Conservation (phyloP, 805 yeast genomes). For the Starmerella kuoi region DNA sequence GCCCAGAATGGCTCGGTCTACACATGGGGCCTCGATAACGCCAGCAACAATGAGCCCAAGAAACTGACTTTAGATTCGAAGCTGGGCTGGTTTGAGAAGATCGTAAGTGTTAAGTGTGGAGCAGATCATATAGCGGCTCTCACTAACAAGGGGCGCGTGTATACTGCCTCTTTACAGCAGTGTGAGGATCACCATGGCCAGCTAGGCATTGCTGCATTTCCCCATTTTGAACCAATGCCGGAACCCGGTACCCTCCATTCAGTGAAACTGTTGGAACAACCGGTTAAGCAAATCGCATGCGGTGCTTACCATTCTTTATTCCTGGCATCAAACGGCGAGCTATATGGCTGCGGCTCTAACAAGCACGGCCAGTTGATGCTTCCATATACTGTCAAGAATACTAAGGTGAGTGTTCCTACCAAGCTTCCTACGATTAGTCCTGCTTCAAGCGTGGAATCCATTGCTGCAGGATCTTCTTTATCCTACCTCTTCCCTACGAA, state of each 20-base stretch:
- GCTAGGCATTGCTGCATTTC: conserved; percentile 62
- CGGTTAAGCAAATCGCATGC: conserved; percentile 49
- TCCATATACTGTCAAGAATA: conserved; percentile 52
- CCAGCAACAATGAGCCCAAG: background rate
- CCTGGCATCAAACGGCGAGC: conserved; percentile 48
- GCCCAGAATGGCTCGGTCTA: conserved; percentile 32
- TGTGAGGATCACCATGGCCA: conserved; percentile 48
- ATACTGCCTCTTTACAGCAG: conserved; percentile 42
- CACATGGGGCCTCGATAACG: conserved; percentile 13
- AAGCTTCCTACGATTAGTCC: conserved; percentile 32
- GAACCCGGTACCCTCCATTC: conserved; percentile 39
- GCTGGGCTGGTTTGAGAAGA: conserved; percentile 37
- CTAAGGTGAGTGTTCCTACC: conserved; percentile 58
- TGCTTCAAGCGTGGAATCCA: conserved; percentile 23
- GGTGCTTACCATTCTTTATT: conserved; percentile 68
- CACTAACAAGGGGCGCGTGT: conserved; percentile 48
- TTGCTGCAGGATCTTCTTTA: conserved; percentile 63
- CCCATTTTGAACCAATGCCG: conserved; percentile 54
- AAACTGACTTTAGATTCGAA: conserved; percentile 5
- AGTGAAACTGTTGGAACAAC: conserved; percentile 44
- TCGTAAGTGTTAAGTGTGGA: conserved; percentile 49
- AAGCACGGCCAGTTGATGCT: conserved; percentile 74
- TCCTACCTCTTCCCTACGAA: conserved; percentile 35
- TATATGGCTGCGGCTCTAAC: conserved; percentile 84
- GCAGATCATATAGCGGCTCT: conserved; percentile 54